phyloP scores from a whole-genome alignment of 1,284 basidiomycete genomes.

The Rhodotorula sp. region DNA sequence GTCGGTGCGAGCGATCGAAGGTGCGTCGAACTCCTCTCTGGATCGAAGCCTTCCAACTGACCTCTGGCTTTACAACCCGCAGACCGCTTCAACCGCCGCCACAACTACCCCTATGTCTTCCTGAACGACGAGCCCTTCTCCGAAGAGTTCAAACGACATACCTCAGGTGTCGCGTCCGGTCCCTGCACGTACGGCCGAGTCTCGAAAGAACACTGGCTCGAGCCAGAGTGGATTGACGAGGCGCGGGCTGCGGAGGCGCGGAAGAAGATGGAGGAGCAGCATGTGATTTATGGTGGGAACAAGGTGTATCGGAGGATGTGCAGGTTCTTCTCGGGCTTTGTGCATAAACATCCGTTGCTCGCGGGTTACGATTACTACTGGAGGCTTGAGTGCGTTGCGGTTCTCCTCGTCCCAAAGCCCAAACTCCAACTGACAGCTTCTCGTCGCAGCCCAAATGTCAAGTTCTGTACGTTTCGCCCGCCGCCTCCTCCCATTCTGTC shows the following conservation, averaged over 20 bases:
- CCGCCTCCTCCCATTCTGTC: too few species aligned
- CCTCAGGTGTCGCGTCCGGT: slow-evolving; percentile 32
- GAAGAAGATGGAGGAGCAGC: slow-evolving; percentile 65
- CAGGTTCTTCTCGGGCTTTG: slow-evolving; percentile 15
- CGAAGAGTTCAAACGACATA: slow-evolving; percentile 67
- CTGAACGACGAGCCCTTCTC: slow-evolving; percentile 53
- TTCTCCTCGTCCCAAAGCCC: neutral
- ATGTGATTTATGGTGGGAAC: slow-evolving; percentile 82
- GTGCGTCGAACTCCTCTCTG: neutral
- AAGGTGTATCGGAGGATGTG: slow-evolving; percentile 84
- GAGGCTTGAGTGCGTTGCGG: slow-evolving; percentile 61
- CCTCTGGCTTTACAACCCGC: neutral
- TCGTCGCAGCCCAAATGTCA: slow-evolving; percentile 22
- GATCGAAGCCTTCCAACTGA: neutral
- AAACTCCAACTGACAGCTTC: neutral
- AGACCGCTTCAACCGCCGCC: slow-evolving; percentile 10
- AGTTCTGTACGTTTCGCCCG: slow-evolving; percentile 34
- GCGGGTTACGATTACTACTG: slow-evolving; percentile 80
- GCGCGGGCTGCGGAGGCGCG: slow-evolving; percentile 62
- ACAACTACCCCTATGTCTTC: slow-evolving; percentile 47
- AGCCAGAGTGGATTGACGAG: slow-evolving; percentile 69
- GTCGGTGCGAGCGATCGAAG: slow-evolving; percentile 37
- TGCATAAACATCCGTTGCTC: slow-evolving; percentile 32
- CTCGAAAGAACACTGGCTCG: slow-evolving; percentile 75
- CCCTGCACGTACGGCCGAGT: slow-evolving; percentile 70